Percentiles rank a stretch among this genome's conserved stretches.
Evolutionary conservation across 176 grass and related monocot genomes (phyloP).

Genomic region (Oryza longistaminata): DNA sequence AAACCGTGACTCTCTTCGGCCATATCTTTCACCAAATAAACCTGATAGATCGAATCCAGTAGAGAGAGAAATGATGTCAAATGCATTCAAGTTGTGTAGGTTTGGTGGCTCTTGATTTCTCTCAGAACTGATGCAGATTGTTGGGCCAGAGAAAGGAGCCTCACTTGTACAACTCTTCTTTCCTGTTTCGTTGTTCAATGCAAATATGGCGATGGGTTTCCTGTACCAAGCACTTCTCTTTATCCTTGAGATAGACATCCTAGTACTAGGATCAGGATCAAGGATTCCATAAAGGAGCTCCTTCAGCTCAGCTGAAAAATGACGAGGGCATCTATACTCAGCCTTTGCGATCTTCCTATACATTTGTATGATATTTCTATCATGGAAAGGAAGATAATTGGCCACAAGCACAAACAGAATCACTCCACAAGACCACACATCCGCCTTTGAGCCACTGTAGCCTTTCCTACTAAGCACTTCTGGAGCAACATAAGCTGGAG

Average conservation of each 20-base stretch:
- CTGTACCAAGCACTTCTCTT: conserved; percentile 72
- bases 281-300: conserved; percentile 73
- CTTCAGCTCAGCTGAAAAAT: conserved; percentile 61
- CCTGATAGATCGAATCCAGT: conserved; percentile 63
- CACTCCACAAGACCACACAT: conserved; percentile 89
- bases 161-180: conserved; percentile 14
- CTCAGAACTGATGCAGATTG: not conserved
- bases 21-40: conserved; percentile 62
- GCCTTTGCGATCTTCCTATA: conserved; percentile 78
- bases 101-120: conserved; percentile 40
- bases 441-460: conserved; percentile 74
- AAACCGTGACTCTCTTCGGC: conserved; percentile 61
- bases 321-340: conserved; percentile 71
- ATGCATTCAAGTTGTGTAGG: conserved; percentile 65
- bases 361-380: conserved; percentile 77
- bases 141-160: not conserved
- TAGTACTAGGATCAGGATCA: conserved; percentile 69
- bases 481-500: conserved; percentile 83
- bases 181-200: not conserved
- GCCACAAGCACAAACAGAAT: conserved; percentile 79
- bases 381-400: conserved; percentile 81
- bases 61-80: conserved; percentile 82
- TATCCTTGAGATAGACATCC: conserved; percentile 72
- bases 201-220: conserved; percentile 36
- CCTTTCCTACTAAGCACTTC: conserved; percentile 74